These are phyloP conservation scores for Chaetoceros tenuissimus DNA, from an alignment of 108 stramenopile species.

Conservation along the genomic window DNA sequence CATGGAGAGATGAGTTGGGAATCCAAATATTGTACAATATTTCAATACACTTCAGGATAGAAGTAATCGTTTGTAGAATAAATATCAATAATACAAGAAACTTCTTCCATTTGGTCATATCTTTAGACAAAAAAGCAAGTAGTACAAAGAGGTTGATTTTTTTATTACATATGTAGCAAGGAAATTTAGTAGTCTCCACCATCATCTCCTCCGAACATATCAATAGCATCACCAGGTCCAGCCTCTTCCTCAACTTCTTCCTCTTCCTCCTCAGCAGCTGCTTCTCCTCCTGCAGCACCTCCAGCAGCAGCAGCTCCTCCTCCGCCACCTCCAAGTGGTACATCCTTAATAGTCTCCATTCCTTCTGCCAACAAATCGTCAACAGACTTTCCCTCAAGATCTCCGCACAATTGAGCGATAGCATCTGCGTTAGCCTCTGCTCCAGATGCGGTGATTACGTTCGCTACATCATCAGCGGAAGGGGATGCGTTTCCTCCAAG, in stretches of 20 bases:
- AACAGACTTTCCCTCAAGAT: slow-evolving; percentile 78
- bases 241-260: slow-evolving; percentile 40
- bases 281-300: slow-evolving; percentile 18
- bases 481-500: slow-evolving; percentile 69
- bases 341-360: slow-evolving; percentile 87
- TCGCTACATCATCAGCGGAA: slow-evolving; percentile 73
- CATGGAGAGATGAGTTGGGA: too few relatives aligned
- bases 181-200: slow-evolving; percentile 12
- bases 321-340: slow-evolving; percentile 86
- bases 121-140: too few relatives aligned
- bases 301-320: slow-evolving; percentile 54
- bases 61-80: too few relatives aligned
- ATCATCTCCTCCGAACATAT: slow-evolving; percentile 67
- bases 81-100: too few relatives aligned
- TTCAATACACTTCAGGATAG: too few relatives aligned
- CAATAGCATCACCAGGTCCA: slow-evolving; percentile 57
- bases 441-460: slow-evolving; percentile 76
- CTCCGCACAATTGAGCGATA: slow-evolving; percentile 52
- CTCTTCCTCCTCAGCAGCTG: slow-evolving; percentile 19
- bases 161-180: too few relatives aligned
- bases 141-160: too few relatives aligned
- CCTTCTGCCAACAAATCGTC: slow-evolving; percentile 75
- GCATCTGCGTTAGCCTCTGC: slow-evolving; percentile 62
- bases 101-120: too few relatives aligned
- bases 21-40: too few relatives aligned